Evolutionary conservation across 257 asterid genomes (phyloP).

Genomic region (Solanum sparsipilum): DNA sequence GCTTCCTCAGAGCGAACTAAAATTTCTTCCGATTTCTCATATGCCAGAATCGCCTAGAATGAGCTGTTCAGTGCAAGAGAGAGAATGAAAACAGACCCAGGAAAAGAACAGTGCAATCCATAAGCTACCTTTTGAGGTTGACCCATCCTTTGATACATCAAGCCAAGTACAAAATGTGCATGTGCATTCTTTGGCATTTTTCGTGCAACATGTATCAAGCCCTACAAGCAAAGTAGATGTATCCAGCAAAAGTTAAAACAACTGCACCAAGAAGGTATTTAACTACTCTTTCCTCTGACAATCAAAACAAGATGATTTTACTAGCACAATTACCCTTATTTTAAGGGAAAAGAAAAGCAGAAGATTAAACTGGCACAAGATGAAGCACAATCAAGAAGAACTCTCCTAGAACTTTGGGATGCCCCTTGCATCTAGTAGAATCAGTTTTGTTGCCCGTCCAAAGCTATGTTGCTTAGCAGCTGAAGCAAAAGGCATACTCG

Average conservation of each 20-base stretch:
- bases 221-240: conserved; percentile 34
- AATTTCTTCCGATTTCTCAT: conserved; percentile 90
- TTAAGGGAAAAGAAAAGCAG: background rate
- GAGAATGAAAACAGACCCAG: conserved; percentile 3
- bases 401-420: background rate
- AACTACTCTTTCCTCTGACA: background rate
- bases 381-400: background rate
- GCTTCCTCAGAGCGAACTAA: conserved; percentile 91
- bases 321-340: background rate
- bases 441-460: background rate
- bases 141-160: conserved; percentile 97
- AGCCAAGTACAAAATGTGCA: conserved; percentile 91
- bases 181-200: conserved; percentile 98
- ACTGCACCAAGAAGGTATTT: background rate
- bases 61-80: conserved; percentile 1
- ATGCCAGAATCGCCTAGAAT: conserved; percentile 66
- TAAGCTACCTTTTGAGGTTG: conserved; percentile 87
- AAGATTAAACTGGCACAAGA: background rate
- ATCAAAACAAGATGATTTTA: background rate
- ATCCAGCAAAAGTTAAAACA: conserved; percentile 8
- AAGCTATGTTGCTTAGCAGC: background rate
- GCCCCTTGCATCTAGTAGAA: background rate
- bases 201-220: conserved; percentile 83
- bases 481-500: background rate
- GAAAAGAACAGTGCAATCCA: conserved; percentile 1